These are phyloP conservation scores for Diospyros lotus DNA, from an alignment of 148 eudicot species.

Conservation along the genomic window DNA sequence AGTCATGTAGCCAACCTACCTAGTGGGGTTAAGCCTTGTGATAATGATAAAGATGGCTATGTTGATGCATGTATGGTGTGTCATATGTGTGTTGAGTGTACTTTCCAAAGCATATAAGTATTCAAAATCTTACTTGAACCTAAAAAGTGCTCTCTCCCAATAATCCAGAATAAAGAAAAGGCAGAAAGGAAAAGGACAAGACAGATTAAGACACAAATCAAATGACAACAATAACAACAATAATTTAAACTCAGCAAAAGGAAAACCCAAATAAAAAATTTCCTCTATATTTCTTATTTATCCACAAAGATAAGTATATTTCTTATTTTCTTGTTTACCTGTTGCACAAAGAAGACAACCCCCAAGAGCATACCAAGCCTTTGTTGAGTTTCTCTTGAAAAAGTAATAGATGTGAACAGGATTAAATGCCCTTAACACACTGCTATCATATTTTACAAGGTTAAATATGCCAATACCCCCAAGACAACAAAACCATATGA, in stretches of 20 bases:
- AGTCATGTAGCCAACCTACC: too few species aligned
- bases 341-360: conserved; percentile 95
- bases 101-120: not conserved
- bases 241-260: not conserved
- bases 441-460: conserved; percentile 68
- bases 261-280: not conserved
- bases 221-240: not conserved
- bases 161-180: not conserved
- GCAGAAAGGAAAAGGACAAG: not conserved
- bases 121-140: not conserved
- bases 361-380: conserved; percentile 97
- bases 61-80: too few species aligned
- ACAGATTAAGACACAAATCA: not conserved
- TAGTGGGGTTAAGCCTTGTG: too few species aligned
- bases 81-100: not conserved
- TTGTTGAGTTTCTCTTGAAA: conserved; percentile 70
- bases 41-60: too few species aligned
- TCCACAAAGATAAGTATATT: not conserved
- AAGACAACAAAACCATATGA: conserved; percentile 93
- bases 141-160: not conserved
- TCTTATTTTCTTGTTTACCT: conserved; percentile 36
- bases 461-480: conserved; percentile 88
- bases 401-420: conserved; percentile 87
- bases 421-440: conserved; percentile 84
- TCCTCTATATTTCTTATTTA: not conserved